A percentile compares a stretch with the other conserved stretches of the same genome.
Conservation (phyloP, 192 early-diverging fungal species). For the Coemansia sp. region DNA sequence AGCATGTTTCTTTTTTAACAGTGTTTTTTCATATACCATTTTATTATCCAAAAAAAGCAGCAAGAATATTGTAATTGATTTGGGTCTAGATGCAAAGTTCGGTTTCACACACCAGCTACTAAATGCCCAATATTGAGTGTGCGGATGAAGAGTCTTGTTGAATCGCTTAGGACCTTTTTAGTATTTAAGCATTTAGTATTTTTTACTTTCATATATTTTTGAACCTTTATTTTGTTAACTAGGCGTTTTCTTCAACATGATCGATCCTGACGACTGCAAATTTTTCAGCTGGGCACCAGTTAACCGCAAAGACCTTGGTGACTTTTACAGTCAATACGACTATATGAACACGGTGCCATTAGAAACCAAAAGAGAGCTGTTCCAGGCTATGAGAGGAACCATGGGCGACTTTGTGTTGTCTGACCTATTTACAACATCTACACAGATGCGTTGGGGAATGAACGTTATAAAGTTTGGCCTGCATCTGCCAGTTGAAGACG, state of each 20-base stretch:
- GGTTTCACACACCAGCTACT: neutral
- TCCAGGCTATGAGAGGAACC: conserved; percentile 27
- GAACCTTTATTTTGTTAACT: conserved; percentile 1
- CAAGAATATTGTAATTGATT: neutral
- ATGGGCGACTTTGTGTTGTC: conserved; percentile 16
- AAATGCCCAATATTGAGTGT: too few relatives aligned
- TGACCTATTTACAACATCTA: conserved; percentile 22
- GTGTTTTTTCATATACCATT: neutral
- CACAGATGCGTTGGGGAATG: conserved; percentile 41
- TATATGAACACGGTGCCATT: conserved; percentile 37
- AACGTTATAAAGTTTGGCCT: conserved; percentile 42
- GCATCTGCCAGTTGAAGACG: conserved; percentile 44
- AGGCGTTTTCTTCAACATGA: conserved; percentile 17
- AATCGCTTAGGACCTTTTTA: too few relatives aligned
- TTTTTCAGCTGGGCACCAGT: conserved; percentile 34
- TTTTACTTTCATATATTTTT: too few relatives aligned
- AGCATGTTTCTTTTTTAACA: too few relatives aligned
- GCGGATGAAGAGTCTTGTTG: too few relatives aligned
- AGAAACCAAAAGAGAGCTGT: conserved; percentile 31
- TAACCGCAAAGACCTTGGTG: neutral
- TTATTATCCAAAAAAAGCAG: neutral
- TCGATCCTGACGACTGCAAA: conserved; percentile 39
- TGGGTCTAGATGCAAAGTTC: neutral
- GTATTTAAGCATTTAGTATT: neutral
- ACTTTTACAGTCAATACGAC: conserved; percentile 12